Evolutionary conservation across 1,139 yeast species (phyloP).

Genomic region (Blastobotrys aristatus): DNA sequence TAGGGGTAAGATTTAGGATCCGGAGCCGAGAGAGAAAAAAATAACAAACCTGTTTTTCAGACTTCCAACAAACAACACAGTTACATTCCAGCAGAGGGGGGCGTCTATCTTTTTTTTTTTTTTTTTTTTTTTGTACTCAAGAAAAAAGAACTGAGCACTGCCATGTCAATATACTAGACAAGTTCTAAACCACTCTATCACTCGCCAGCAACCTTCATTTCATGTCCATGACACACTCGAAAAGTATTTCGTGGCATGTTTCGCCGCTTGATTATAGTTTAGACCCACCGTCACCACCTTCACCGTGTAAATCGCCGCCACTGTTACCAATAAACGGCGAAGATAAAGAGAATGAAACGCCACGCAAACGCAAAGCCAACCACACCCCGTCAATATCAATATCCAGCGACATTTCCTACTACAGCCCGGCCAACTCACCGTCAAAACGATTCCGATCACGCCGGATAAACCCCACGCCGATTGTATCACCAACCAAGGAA

Average conservation of each 20-base stretch:
- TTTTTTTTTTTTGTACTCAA: no score
- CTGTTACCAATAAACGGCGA: neutral
- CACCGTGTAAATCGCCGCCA: neutral
- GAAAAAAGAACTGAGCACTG: no score
- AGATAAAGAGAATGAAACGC: neutral
- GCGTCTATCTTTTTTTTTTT: neutral
- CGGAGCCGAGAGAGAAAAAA: no score
- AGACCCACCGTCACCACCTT: neutral
- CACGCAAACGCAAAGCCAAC: constrained; percentile 1
- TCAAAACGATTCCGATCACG: constrained; percentile 6
- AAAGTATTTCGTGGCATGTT: constrained; percentile 19
- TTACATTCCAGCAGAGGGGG: no score
- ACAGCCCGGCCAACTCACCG: constrained; percentile 10
- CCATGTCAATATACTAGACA: no score
- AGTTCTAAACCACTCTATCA: no score
- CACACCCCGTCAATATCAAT: constrained; percentile 8
- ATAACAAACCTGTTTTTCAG: neutral
- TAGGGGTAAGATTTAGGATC: no score
- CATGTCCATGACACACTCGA: constrained; percentile 15
- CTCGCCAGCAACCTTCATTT: neutral
- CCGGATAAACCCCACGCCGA: constrained; percentile 11
- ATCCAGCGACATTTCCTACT: constrained; percentile 9
- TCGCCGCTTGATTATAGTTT: neutral
- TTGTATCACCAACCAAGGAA: constrained; percentile 11
- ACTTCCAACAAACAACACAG: neutral